A percentile compares a stretch with the other conserved stretches of the same genome.
phyloP scores from a whole-genome alignment of 306 rosid species.

The Vigna hirtella region DNA sequence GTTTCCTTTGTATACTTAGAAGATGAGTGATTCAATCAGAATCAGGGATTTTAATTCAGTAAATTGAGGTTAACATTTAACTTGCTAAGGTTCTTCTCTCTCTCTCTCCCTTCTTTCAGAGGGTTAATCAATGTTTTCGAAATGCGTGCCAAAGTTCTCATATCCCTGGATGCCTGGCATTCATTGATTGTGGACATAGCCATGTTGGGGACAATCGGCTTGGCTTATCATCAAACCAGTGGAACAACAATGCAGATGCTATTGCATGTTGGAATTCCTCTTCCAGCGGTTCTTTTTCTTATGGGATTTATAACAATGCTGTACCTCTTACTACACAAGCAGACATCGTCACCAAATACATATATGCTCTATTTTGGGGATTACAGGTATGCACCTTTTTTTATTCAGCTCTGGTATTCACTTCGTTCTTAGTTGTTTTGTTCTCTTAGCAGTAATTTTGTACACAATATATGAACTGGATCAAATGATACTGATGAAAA shows the following conservation, averaged over 20 bases:
- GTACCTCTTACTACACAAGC: slow-evolving; percentile 41
- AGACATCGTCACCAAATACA: slow-evolving; percentile 20
- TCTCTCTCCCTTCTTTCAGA: slow-evolving; percentile 50
- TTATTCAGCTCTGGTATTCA: slow-evolving; percentile 25
- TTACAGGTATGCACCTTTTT: slow-evolving; percentile 29
- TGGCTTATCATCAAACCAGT: accelerated
- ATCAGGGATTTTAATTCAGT: background rate
- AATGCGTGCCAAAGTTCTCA: slow-evolving; percentile 45
- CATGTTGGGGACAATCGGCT: background rate
- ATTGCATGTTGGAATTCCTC: slow-evolving; percentile 48
- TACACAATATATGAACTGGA: background rate
- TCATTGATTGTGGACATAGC: slow-evolving; percentile 71
- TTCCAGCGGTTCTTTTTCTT: slow-evolving; percentile 3
- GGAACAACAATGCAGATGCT: slow-evolving; percentile 37
- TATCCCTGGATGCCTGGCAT: background rate
- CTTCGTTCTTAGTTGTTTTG: background rate
- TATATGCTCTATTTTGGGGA: slow-evolving; percentile 49
- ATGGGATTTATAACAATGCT: slow-evolving; percentile 43
- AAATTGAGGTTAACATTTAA: background rate
- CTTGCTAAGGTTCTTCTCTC: slow-evolving; percentile 27
- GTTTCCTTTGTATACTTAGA: slow-evolving; percentile 15
- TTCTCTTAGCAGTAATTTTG: background rate
- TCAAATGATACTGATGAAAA: background rate
- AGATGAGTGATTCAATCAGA: background rate
- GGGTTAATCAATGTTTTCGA: slow-evolving; percentile 83